Conservation (phyloP, 805 yeast genomes). For the Saturnispora quitensis region DNA sequence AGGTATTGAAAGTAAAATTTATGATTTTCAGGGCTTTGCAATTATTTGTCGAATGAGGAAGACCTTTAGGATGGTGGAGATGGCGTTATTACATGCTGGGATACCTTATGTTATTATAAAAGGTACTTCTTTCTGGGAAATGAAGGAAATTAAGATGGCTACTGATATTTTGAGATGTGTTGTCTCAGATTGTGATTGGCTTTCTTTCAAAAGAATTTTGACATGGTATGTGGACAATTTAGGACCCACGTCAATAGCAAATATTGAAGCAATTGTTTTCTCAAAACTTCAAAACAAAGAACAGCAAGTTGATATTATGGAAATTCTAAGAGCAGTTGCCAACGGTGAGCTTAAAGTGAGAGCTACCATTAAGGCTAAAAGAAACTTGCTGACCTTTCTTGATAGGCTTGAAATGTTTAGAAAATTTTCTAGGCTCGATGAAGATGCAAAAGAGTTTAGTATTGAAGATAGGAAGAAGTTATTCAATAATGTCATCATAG, state of each 20-base stretch:
- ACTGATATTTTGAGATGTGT: slow-evolving; percentile 59
- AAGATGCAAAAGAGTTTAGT: slow-evolving; percentile 2
- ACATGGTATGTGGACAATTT: slow-evolving; percentile 57
- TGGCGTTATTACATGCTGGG: slow-evolving; percentile 41
- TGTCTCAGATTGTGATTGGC: slow-evolving; percentile 46
- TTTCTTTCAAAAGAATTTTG: slow-evolving; percentile 51
- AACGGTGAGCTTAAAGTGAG: slow-evolving; percentile 12
- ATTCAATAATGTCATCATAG: slow-evolving; percentile 17
- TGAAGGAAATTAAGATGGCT: slow-evolving; percentile 55
- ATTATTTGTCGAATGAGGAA: slow-evolving; percentile 62
- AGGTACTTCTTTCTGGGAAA: slow-evolving; percentile 76
- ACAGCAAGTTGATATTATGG: slow-evolving; percentile 5
- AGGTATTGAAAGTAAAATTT: slow-evolving; percentile 18
- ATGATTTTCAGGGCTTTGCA: slow-evolving; percentile 55
- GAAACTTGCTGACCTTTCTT: slow-evolving; percentile 25
- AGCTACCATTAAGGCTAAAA: slow-evolving; percentile 13
- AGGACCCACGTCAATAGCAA: slow-evolving; percentile 42
- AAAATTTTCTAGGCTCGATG: slow-evolving; percentile 3
- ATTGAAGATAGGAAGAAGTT: slow-evolving; percentile 4
- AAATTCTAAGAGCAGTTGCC: slow-evolving; percentile 11
- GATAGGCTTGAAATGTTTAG: slow-evolving; percentile 20
- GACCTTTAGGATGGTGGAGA: slow-evolving; percentile 51
- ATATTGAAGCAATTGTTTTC: slow-evolving; percentile 14
- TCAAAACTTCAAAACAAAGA: slow-evolving; percentile 5
- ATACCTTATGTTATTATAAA: slow-evolving; percentile 62